Evolutionary conservation across 352 stramenopile species (phyloP), one percentile per base, ranked within the genome.

Genomic region (Globisporangium iwayamae): DNA sequence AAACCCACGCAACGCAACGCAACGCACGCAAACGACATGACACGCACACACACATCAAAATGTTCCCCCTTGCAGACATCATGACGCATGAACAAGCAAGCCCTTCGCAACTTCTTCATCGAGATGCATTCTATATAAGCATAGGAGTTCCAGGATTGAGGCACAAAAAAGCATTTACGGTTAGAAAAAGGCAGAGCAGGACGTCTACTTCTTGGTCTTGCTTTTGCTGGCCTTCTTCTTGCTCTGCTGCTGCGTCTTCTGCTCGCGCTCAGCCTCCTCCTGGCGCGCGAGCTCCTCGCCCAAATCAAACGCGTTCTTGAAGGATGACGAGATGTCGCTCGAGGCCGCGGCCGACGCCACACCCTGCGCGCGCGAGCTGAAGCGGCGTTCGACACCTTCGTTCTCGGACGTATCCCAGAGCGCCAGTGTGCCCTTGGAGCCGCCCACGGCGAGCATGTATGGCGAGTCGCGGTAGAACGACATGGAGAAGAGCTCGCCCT

Each of bases 321-420:
- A 93, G 8, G 85, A 92, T 18, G 82, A 65, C 32, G 80, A 76
- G 62, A 96, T 78, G 63, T 92, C 82, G 28, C 66, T 56, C 20
- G 63, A 62, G 38, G 32, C 56, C 32, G 20, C 41, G 20, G 66
- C 67, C 45, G 71, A 71, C 22, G 70, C 65, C 34, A 71, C 56
- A 32, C 65, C 74, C 51, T 89, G 78, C 45, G 87, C 79, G 41
- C 87, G 83, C 66, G 85, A 88, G n/a, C 81, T 62, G 69, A 96
- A 96, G 57, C 83, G 84, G 39, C 84, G 79, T 75, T 94, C 82
- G 30, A 95, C 83, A 45, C 74, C 84, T 62, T 94, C 76, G 73
- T 96, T 93, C 69, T 97, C 91, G 3, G 76, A 80, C 3, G 86
- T 94, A 55, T 98, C 91, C 91, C 91, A 98, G 10, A 98, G 72